Percentiles rank a stretch among this genome's conserved stretches.
Evolutionary conservation across 169 alveolate species (phyloP).

Genomic region (Plasmodium gonderi): DNA sequence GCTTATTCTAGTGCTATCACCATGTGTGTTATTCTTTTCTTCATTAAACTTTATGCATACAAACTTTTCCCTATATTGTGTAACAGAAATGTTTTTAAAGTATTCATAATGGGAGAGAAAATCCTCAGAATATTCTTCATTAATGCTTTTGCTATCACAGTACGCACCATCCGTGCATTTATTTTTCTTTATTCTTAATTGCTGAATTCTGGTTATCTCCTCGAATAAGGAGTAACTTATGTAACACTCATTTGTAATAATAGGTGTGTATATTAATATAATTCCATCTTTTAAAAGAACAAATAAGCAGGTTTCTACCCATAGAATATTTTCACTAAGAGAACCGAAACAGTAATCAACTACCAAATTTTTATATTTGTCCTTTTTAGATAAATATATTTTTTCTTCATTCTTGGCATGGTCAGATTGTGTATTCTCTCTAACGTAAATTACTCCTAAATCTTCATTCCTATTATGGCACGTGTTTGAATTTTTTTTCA

Average conservation of each 20-base stretch:
- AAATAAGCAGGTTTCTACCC: constrained; percentile 67
- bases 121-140: constrained; percentile 19
- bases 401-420: neutral
- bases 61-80: neutral
- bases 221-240: constrained; percentile 28
- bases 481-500: neutral
- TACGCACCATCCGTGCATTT: neutral
- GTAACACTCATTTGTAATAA: constrained; percentile 32
- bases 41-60: constrained; percentile 9
- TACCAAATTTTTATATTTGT: constrained; percentile 44
- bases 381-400: neutral
- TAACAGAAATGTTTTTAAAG: constrained; percentile 17
- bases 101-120: constrained; percentile 23
- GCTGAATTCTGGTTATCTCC: constrained; percentile 17
- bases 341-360: constrained; percentile 64
- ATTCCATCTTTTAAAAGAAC: constrained; percentile 29
- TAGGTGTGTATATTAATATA: constrained; percentile 54
- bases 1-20: neutral
- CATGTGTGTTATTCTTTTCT: neutral
- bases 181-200: neutral
- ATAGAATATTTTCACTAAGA: constrained; percentile 19
- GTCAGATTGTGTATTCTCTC: neutral
- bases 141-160: neutral
- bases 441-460: neutral
- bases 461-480: neutral